phyloP scores from a whole-genome alignment of 805 yeast genomes.

The Nakazawaea ishiwadae region DNA sequence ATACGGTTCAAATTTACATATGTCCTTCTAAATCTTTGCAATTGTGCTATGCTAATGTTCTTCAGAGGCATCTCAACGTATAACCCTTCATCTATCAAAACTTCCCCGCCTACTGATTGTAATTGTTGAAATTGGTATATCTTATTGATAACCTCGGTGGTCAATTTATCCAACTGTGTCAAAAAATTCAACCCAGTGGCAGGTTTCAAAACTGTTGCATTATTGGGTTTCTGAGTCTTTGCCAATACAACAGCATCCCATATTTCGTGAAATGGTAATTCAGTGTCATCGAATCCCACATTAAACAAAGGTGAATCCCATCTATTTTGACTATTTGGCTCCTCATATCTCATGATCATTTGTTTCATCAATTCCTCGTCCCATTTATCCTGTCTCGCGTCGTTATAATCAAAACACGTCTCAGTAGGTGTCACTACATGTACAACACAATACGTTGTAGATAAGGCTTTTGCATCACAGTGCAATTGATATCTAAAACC shows the following conservation, averaged over 20 bases:
- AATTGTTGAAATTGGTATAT: conserved; percentile 60
- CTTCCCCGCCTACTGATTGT: conserved; percentile 41
- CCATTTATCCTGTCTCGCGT: conserved; percentile 45
- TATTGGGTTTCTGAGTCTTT: conserved; percentile 70
- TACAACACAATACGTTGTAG: conserved; percentile 78
- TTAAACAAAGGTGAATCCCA: conserved; percentile 95
- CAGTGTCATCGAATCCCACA: conserved; percentile 50
- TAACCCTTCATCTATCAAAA: conserved; percentile 37
- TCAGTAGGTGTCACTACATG: conserved; percentile 71
- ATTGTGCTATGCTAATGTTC: conserved; percentile 63
- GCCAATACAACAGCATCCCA: conserved; percentile 58
- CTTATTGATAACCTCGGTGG: conserved; percentile 59
- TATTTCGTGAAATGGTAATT: conserved; percentile 60
- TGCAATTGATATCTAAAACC: conserved; percentile 93
- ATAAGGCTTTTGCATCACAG: conserved; percentile 85
- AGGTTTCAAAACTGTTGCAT: conserved; percentile 79
- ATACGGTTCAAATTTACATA: conserved; percentile 78
- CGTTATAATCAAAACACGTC: conserved; percentile 61
- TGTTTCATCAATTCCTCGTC: conserved; percentile 59
- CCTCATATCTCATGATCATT: conserved; percentile 83
- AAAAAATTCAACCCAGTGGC: conserved; percentile 73
- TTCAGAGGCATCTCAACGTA: conserved; percentile 59
- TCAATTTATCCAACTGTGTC: conserved; percentile 69
- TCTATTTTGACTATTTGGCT: conserved; percentile 77
- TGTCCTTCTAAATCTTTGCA: conserved; percentile 80